phyloP scores from a whole-genome alignment of 2,329 filamentous ascomycete genomes.

The Venturiaceae sp. region DNA sequence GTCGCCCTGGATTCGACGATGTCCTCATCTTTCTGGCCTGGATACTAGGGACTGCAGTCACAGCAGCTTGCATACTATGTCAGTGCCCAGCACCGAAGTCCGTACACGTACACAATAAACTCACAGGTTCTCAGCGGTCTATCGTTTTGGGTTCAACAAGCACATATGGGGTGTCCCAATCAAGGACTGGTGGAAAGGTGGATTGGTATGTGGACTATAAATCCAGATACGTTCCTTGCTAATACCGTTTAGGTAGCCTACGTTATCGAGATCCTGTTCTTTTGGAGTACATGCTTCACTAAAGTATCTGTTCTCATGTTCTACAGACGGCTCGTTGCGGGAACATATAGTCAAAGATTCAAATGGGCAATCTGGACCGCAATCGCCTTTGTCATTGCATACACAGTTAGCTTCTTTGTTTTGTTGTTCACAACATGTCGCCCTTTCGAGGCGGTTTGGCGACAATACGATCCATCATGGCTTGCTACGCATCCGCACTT shows the following conservation, averaged over 20 bases:
- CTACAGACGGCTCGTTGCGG: conserved; percentile 23
- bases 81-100: background rate
- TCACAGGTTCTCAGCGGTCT: conserved; percentile 10
- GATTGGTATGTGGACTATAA: conserved; percentile 11
- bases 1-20: conserved; percentile 6
- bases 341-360: conserved; percentile 17
- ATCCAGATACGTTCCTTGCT: background rate
- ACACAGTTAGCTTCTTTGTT: conserved; percentile 21
- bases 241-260: conserved; percentile 15
- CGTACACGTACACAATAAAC: background rate
- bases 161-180: conserved; percentile 26
- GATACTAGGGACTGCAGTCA: conserved; percentile 6
- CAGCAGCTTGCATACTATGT: conserved; percentile 4
- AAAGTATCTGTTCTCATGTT: conserved; percentile 29
- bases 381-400: conserved; percentile 11
- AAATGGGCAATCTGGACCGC: conserved; percentile 18
- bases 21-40: conserved; percentile 9
- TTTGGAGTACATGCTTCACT: conserved; percentile 20
- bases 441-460: conserved; percentile 25
- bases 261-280: conserved; percentile 22
- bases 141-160: conserved; percentile 20
- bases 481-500: conserved; percentile 13
- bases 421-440: conserved; percentile 19
- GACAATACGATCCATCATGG: conserved; percentile 17
- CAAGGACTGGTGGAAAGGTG: conserved; percentile 10